These are phyloP conservation scores for Beta vulgaris DNA, from an alignment of 148 eudicot species.

Conservation along the genomic window DNA sequence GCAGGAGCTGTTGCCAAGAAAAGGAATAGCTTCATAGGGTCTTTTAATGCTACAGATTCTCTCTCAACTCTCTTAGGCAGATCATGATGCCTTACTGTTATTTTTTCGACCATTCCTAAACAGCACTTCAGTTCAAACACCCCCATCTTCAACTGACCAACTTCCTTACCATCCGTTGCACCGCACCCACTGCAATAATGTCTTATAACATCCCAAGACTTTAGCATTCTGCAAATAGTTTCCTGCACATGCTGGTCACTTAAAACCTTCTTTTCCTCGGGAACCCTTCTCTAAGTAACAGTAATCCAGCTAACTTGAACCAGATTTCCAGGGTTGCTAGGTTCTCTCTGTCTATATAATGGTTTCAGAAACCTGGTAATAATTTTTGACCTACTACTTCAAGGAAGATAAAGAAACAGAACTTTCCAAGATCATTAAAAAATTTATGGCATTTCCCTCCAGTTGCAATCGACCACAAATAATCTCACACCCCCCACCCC, in stretches of 20 bases:
- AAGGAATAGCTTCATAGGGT: neutral
- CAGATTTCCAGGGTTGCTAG: neutral
- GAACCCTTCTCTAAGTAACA: neutral
- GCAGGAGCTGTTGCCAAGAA: neutral
- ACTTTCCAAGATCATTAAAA: neutral
- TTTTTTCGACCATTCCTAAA: neutral
- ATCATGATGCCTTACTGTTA: neutral
- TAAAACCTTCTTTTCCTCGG: neutral
- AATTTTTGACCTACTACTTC: neutral
- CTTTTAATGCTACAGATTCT: neutral
- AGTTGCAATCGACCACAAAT: neutral
- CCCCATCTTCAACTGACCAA: neutral
- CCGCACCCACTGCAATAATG: neutral
- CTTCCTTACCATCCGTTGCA: neutral
- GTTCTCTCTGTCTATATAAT: neutral
- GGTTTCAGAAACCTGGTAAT: neutral
- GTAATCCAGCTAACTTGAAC: neutral
- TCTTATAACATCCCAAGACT: neutral
- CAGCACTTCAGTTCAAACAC: neutral
- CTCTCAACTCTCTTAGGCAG: neutral
- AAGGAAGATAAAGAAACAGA: neutral
- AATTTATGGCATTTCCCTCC: neutral
- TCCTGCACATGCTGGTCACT: neutral
- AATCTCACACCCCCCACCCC: neutral
- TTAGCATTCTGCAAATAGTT: neutral